Conservation (phyloP, 148 eudicot species). For the Chenopodium formosanum region DNA sequence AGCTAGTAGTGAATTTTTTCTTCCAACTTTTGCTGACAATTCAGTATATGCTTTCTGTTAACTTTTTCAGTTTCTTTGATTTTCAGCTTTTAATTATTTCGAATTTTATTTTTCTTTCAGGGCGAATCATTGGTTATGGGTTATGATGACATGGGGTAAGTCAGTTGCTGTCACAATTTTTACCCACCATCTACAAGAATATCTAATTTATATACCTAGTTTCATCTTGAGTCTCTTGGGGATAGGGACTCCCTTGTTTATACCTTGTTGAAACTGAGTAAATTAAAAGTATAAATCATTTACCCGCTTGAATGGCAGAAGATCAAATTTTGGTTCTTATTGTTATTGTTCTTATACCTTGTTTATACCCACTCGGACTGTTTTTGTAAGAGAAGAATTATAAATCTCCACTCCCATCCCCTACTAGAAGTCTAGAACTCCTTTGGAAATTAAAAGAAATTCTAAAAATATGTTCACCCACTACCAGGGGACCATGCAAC, state of each 20-base stretch:
- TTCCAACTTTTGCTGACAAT: neutral
- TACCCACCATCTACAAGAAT: constrained; percentile 2
- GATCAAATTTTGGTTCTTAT: no score
- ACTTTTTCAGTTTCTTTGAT: neutral
- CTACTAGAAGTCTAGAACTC: neutral
- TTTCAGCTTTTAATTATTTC: constrained; percentile 3
- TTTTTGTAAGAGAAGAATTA: neutral
- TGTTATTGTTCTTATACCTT: neutral
- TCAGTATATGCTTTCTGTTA: neutral
- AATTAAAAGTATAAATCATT: no score
- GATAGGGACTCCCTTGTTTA: neutral
- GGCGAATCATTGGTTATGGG: constrained; percentile 98
- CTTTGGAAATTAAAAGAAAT: neutral
- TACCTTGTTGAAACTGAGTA: no score
- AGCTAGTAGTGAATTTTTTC: neutral
- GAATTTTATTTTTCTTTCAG: constrained; percentile 39
- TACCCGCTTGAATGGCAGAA: no score
- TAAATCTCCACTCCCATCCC: neutral
- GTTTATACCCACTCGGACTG: neutral
- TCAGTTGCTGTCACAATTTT: constrained; percentile 1
- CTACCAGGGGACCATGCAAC: neutral
- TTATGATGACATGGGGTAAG: constrained; percentile 97
- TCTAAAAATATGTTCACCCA: neutral
- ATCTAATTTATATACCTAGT: neutral
- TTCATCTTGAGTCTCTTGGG: neutral